Evolutionary conservation across 2,329 filamentous ascomycete genomes (phyloP), one percentile per base, ranked within the genome.

Genomic region (Rhexocercosporidium sp.): DNA sequence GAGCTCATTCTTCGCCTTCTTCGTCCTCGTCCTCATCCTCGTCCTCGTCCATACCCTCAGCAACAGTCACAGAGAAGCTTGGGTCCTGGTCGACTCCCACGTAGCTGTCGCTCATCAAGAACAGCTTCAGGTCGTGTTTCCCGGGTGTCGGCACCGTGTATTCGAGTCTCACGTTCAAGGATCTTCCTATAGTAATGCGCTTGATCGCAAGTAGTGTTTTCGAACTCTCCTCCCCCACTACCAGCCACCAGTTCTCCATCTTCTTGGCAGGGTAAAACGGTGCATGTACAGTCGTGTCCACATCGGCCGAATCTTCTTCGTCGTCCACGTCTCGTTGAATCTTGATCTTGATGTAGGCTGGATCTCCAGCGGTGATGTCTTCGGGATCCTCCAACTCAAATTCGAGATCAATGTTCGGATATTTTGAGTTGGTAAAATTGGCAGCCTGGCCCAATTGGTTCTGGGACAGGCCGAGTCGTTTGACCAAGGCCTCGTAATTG

Each of bases 171-270:
- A 94, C 86, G 75, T 92, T 91, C 74, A 97, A 81, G 77, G 91
- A 90, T 73, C 87, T 87, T 47, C 90, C 91, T 70, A 99, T 91
- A 1, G 94, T 97, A 68, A 99, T 90, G 73, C 95, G 88, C 85
- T 98, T 99, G 83, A 98, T 97, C 2, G 93, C 94, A 66, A 98
- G 84, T 69, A 99, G 83, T 70, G 86, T 94, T 83, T 93, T 95
- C 47, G 91, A 93, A 78, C 88, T 91, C 81, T 97, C 94, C 74
- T 98, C 94, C 34, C 94, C 95, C 39, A 99, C 93, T 22, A 99
- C 93, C 65, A 99, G 82, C 96, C 96, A 99, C 94, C 94, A 99
- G 78, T 96, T 97, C 85, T 99, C 96, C 83, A 93, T 91, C 85
- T 99, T 99, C 79, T 91, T 91, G 59, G 80, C 84, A 0, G 96